A percentile compares a stretch with the other conserved stretches of the same genome.
phyloP scores from a whole-genome alignment of 1,139 yeast genomes.

The Meyerozyma carpophila region DNA sequence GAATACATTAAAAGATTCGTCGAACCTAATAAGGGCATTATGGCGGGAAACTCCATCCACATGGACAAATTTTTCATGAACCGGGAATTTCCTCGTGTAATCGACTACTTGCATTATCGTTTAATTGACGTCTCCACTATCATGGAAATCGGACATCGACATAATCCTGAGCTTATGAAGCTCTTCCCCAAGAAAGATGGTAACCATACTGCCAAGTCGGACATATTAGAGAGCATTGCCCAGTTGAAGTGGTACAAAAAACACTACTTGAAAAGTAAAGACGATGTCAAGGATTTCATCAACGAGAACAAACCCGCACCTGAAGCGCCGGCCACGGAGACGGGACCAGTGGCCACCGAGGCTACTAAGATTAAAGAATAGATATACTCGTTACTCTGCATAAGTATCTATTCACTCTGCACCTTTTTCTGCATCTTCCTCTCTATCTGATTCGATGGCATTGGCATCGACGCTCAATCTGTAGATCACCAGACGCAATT shows the following conservation, averaged over 20 bases:
- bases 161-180: slow-evolving; percentile 58
- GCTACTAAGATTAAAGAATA: not conserved
- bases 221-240: slow-evolving; percentile 81
- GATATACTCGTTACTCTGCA: not conserved
- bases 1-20: slow-evolving; percentile 55
- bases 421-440: not conserved
- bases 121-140: slow-evolving; percentile 83
- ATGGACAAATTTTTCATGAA: slow-evolving; percentile 86
- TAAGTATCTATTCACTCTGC: too few relatives aligned
- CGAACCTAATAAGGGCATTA: slow-evolving; percentile 50
- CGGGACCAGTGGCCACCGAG: not conserved
- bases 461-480: not conserved
- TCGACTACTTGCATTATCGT: slow-evolving; percentile 74
- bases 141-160: slow-evolving; percentile 74
- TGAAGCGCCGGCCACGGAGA: not conserved
- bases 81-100: slow-evolving; percentile 73
- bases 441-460: not conserved
- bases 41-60: slow-evolving; percentile 91
- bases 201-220: slow-evolving; percentile 82
- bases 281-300: slow-evolving; percentile 16
- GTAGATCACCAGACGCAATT: not conserved
- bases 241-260: slow-evolving; percentile 77
- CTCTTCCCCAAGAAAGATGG: slow-evolving; percentile 58
- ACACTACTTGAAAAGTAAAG: slow-evolving; percentile 45
- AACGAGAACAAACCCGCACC: not conserved